A percentile compares a stretch with the other conserved stretches of the same genome.
These are phyloP conservation scores for Pulveroboletus sp. DNA, from an alignment of 768 basidiomycete species.

Conservation along the genomic window DNA sequence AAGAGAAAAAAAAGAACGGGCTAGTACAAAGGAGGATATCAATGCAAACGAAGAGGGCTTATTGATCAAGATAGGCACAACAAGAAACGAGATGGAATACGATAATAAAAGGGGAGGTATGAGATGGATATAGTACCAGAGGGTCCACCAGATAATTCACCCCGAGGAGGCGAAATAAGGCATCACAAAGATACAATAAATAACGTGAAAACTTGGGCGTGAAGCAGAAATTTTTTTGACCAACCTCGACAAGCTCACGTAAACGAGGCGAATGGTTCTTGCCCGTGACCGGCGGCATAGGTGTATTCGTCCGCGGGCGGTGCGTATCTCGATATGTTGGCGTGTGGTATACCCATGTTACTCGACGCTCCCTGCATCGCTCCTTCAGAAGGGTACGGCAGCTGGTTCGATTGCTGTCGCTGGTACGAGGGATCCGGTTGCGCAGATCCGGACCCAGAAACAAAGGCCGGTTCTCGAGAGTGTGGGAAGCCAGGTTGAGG, in stretches of 20 bases:
- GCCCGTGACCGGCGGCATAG: constrained; percentile 18
- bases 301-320: constrained; percentile 20
- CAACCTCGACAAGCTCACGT: constrained; percentile 7
- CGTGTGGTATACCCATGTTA: constrained; percentile 12
- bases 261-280: constrained; percentile 21
- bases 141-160: constrained; percentile 7
- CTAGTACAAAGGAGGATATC: constrained; percentile 12
- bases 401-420: constrained; percentile 4
- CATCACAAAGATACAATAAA: constrained; percentile 4
- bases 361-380: constrained; percentile 11
- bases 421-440: constrained; percentile 12
- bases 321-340: constrained; percentile 14
- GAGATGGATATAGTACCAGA: constrained; percentile 2
- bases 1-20: not conserved
- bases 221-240: not conserved
- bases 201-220: not conserved
- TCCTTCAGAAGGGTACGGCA: constrained; percentile 20
- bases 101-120: not conserved
- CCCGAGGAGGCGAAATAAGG: not conserved
- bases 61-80: constrained; percentile 7
- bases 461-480: constrained; percentile 16
- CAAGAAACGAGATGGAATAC: constrained; percentile 12
- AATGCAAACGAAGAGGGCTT: constrained; percentile 5
- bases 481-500: constrained; percentile 10
- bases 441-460: constrained; percentile 8